Conservation (phyloP, 2,329 filamentous ascomycete species). For the Camptophora hylomeconis region DNA sequence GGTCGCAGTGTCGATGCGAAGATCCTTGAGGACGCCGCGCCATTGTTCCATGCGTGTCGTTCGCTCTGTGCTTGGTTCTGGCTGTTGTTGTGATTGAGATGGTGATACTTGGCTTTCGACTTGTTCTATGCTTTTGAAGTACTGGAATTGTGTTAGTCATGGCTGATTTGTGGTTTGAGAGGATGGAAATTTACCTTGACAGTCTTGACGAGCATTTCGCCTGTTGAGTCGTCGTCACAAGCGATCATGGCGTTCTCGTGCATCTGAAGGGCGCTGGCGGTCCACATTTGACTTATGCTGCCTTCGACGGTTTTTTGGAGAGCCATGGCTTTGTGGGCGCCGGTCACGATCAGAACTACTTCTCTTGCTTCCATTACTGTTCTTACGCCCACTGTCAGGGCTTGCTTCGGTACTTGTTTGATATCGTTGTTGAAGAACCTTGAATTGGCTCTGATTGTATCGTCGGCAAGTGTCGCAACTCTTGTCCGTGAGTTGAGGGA, state of each 20-base stretch:
- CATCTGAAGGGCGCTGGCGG: constrained; percentile 65
- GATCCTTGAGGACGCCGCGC: constrained; percentile 22
- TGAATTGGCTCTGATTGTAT: constrained; percentile 75
- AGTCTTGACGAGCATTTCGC: constrained; percentile 61
- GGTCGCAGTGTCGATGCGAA: constrained; percentile 32
- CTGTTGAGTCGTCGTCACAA: constrained; percentile 66
- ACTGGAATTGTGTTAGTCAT: constrained; percentile 31
- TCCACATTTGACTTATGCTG: constrained; percentile 85
- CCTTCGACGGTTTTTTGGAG: constrained; percentile 70
- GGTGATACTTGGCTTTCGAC: constrained; percentile 28
- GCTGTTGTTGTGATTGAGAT: constrained; percentile 5
- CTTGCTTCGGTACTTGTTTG: constrained; percentile 63
- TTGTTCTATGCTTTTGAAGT: constrained; percentile 60
- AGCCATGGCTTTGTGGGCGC: constrained; percentile 67
- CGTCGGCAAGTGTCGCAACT: constrained; percentile 77
- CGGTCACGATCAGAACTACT: constrained; percentile 70
- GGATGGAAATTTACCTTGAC: constrained; percentile 33
- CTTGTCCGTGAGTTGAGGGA: constrained; percentile 64
- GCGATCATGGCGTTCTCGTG: constrained; percentile 74
- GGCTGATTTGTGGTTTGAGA: no score
- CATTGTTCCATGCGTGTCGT: constrained; percentile 7
- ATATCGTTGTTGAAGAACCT: constrained; percentile 70
- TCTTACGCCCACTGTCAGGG: constrained; percentile 71
- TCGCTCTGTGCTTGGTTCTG: constrained; percentile 3
- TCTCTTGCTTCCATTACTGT: constrained; percentile 71